Percentiles rank a stretch among this genome's conserved stretches.
These are phyloP conservation scores for Leptomonas pyrrhocoris DNA, from an alignment of 208 protist genomes.

Conservation along the genomic window DNA sequence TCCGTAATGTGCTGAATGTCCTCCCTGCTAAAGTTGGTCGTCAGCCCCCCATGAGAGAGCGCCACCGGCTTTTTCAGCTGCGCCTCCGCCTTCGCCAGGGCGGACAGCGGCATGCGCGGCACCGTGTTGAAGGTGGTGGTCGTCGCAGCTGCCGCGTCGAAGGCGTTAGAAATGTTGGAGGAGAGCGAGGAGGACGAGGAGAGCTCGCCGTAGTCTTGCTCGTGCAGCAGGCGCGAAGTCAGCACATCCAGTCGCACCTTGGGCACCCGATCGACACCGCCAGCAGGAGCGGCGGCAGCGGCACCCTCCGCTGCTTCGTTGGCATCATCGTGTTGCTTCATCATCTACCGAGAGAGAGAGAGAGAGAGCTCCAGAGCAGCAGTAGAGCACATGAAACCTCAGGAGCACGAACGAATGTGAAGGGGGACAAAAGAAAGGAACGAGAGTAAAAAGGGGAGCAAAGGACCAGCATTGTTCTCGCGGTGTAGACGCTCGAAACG, in stretches of 20 bases:
- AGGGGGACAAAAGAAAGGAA: no score
- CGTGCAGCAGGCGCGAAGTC: slow-evolving; percentile 40
- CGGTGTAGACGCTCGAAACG: no score
- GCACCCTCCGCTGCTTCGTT: neutral
- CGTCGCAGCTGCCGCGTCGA: neutral
- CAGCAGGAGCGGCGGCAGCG: neutral
- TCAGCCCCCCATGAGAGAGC: slow-evolving; percentile 49
- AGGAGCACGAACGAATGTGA: no score
- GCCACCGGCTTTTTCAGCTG: slow-evolving; percentile 50
- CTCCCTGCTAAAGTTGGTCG: slow-evolving; percentile 52
- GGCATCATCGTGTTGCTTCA: neutral
- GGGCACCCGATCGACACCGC: slow-evolving; percentile 28
- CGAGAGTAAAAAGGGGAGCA: no score
- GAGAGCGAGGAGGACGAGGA: slow-evolving; percentile 8
- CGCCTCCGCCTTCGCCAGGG: slow-evolving; percentile 57
- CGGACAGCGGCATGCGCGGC: slow-evolving; percentile 40
- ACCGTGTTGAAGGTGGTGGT: neutral
- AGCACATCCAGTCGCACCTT: slow-evolving; percentile 46
- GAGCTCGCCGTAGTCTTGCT: slow-evolving; percentile 16
- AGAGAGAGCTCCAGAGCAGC: no score
- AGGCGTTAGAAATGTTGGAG: neutral
- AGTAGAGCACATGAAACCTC: no score
- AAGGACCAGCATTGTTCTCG: no score
- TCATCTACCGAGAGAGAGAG: neutral
- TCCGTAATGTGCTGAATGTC: slow-evolving; percentile 69